These are phyloP conservation scores for Spergularia azorica DNA, from an alignment of 179 eudicot genomes.

Conservation along the genomic window DNA sequence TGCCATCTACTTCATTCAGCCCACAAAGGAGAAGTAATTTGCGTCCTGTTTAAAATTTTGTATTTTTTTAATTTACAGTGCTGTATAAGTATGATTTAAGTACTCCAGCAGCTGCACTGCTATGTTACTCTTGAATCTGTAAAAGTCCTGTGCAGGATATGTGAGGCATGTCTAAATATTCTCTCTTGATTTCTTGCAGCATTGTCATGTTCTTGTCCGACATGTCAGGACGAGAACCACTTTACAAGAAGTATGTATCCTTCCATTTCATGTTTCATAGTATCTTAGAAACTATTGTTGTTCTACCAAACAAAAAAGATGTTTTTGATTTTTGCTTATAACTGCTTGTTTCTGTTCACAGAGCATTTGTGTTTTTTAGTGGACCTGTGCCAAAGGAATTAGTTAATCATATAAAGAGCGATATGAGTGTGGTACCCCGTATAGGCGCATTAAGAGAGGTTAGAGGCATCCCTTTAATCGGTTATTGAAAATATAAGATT, in stretches of 20 bases:
- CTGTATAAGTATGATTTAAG: not conserved
- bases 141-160: not conserved
- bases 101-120: not conserved
- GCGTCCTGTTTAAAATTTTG: not conserved
- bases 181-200: conserved; percentile 51
- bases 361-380: conserved; percentile 92
- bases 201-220: conserved; percentile 94
- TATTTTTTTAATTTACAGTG: not conserved
- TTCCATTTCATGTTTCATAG: not conserved
- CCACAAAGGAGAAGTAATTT: conserved; percentile 87
- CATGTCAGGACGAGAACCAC: conserved; percentile 99
- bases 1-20: conserved; percentile 93
- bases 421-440: conserved; percentile 86
- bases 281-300: conserved; percentile 13
- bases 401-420: conserved; percentile 73
- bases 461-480: conserved; percentile 12
- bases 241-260: conserved; percentile 81
- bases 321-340: not conserved
- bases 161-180: conserved; percentile 13
- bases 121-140: not conserved
- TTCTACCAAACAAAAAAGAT: not conserved
- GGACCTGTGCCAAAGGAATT: conserved; percentile 80
- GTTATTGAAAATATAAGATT: not conserved
- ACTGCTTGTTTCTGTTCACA: conserved; percentile 34
- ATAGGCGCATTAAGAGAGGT: conserved; percentile 98